phyloP scores from a whole-genome alignment of 805 yeast genomes.

The Scheffersomyces spartinae region DNA sequence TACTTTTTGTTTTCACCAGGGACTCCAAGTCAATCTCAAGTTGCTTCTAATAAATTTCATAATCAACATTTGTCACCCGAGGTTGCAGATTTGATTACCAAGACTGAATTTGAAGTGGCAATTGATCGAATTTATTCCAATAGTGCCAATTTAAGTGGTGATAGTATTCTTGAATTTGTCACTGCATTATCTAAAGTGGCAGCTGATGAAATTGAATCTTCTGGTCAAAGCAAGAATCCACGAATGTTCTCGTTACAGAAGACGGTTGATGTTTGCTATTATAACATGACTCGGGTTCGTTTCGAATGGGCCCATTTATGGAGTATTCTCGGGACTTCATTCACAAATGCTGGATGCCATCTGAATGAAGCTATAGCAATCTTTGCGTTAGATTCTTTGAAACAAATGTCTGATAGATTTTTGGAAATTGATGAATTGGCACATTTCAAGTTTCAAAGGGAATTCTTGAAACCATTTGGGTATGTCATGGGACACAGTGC shows the following conservation, averaged over 20 bases:
- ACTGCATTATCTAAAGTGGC: slow-evolving; percentile 80
- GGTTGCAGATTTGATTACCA: slow-evolving; percentile 44
- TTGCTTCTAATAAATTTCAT: slow-evolving; percentile 59
- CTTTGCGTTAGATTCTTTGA: slow-evolving; percentile 87
- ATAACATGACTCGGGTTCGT: slow-evolving; percentile 92
- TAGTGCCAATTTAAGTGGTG: slow-evolving; percentile 68
- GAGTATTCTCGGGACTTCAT: slow-evolving; percentile 86
- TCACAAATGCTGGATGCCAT: slow-evolving; percentile 77
- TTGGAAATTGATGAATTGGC: slow-evolving; percentile 88
- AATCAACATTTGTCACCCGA: slow-evolving; percentile 55
- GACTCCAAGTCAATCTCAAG: slow-evolving; percentile 42
- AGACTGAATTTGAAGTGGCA: slow-evolving; percentile 63
- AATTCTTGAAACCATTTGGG: slow-evolving; percentile 84
- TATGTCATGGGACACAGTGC: slow-evolving; percentile 60
- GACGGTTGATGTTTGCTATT: slow-evolving; percentile 94
- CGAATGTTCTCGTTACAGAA: slow-evolving; percentile 88
- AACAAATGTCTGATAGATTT: slow-evolving; percentile 88
- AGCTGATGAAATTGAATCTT: slow-evolving; percentile 80
- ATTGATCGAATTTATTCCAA: slow-evolving; percentile 83
- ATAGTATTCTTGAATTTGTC: slow-evolving; percentile 79
- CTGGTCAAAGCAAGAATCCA: slow-evolving; percentile 73
- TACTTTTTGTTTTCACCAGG: slow-evolving; percentile 5
- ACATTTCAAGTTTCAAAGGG: slow-evolving; percentile 91
- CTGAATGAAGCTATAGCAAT: slow-evolving; percentile 64
- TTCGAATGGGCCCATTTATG: slow-evolving; percentile 95